These are phyloP conservation scores for Clarireedia hainanense DNA, from an alignment of 2,329 filamentous ascomycete species.

Conservation along the genomic window DNA sequence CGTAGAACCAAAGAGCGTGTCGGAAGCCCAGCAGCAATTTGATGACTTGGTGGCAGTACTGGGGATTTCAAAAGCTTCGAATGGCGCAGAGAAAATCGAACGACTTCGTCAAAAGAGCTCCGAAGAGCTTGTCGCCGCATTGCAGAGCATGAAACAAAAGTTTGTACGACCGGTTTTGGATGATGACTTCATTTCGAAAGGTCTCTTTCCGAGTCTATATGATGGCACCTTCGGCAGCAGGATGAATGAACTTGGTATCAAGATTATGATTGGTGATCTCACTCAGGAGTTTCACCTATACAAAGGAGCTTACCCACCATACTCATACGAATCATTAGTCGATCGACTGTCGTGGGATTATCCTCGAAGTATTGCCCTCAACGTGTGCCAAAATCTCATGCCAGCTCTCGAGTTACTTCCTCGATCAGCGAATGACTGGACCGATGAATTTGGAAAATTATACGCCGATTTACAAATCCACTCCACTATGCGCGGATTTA, in stretches of 20 bases:
- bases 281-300: conserved; percentile 16
- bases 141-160: conserved; percentile 10
- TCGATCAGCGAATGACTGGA: conserved; percentile 8
- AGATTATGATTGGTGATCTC: conserved; percentile 15
- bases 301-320: conserved; percentile 12
- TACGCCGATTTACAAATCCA: conserved; percentile 18
- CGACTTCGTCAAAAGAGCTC: conserved; percentile 5
- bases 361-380: conserved; percentile 8
- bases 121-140: conserved; percentile 10
- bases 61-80: conserved; percentile 6
- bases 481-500: conserved; percentile 14
- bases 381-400: conserved; percentile 1
- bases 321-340: conserved; percentile 10
- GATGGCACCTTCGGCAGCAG: conserved; percentile 11
- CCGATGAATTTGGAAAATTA: conserved; percentile 12
- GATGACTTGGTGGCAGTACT: conserved; percentile 13
- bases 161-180: conserved; percentile 16
- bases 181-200: conserved; percentile 12
- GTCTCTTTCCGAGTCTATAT: conserved; percentile 11
- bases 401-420: neutral
- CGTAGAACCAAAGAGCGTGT: conserved; percentile 34
- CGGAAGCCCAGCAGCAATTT: conserved; percentile 14
- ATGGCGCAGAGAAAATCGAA: conserved; percentile 1
- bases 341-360: conserved; percentile 17
- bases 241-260: conserved; percentile 12